Evolutionary conservation across 306 rosid species (phyloP).

Genomic region (Coriaria nepalensis): DNA sequence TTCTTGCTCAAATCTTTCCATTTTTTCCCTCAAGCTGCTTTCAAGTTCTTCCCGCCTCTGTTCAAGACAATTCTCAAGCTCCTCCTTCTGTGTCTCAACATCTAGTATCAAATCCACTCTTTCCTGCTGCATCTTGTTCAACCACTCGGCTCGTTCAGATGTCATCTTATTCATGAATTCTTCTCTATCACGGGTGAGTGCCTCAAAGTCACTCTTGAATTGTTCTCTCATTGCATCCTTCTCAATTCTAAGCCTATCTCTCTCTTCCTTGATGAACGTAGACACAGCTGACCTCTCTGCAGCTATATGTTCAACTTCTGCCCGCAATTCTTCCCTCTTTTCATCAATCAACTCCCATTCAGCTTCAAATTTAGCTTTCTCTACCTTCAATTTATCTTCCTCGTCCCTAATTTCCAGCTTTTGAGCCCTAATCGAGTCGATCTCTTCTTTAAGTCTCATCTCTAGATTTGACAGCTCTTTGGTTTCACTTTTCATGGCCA

Average conservation of each 20-base stretch:
- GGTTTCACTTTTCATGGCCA: constrained; percentile 60
- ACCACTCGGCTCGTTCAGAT: constrained; percentile 72
- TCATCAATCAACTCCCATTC: constrained; percentile 97
- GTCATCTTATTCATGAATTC: constrained; percentile 80
- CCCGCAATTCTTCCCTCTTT: constrained; percentile 56
- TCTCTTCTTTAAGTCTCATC: constrained; percentile 82
- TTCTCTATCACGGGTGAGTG: constrained; percentile 66
- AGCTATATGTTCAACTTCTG: constrained; percentile 51
- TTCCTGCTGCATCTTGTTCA: constrained; percentile 80
- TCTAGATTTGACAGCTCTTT: constrained; percentile 64
- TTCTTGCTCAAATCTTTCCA: constrained; percentile 62
- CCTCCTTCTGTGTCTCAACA: constrained; percentile 60
- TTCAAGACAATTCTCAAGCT: constrained; percentile 65
- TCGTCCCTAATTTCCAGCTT: constrained; percentile 61
- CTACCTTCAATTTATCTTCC: constrained; percentile 56
- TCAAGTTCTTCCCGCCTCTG: constrained; percentile 87
- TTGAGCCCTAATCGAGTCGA: constrained; percentile 71
- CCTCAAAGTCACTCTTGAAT: constrained; percentile 46
- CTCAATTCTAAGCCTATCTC: constrained; percentile 52
- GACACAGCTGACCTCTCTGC: constrained; percentile 59
- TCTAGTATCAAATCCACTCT: constrained; percentile 66
- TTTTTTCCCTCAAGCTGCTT: constrained; percentile 59
- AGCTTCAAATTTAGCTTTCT: constrained; percentile 84
- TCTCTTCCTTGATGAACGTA: constrained; percentile 59
- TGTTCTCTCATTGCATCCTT: constrained; percentile 54